A percentile compares a stretch with the other conserved stretches of the same genome.
phyloP scores from a whole-genome alignment of 768 basidiomycete genomes.

The Dentipellis sp. region DNA sequence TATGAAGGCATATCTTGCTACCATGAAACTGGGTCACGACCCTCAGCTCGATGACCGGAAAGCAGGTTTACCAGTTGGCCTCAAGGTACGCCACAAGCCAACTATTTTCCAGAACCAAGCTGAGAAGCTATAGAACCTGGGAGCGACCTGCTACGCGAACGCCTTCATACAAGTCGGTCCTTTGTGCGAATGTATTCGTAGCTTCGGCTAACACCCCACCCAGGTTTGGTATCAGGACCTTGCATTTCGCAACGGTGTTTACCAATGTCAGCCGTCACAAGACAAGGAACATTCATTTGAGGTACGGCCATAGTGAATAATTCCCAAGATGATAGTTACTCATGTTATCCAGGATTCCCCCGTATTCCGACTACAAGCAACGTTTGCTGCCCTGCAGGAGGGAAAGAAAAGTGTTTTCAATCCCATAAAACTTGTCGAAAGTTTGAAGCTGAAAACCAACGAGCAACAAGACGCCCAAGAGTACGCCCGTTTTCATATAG shows the following conservation, averaged over 20 bases:
- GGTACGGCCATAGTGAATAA: slow-evolving; percentile 18
- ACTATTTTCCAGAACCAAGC: neutral
- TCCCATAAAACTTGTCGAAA: slow-evolving; percentile 77
- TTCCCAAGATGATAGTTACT: neutral
- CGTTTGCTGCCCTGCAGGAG: slow-evolving; percentile 80
- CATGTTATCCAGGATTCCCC: slow-evolving; percentile 53
- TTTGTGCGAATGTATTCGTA: neutral
- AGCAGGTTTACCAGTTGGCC: slow-evolving; percentile 49
- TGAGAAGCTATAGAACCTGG: slow-evolving; percentile 63
- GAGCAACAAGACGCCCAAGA: slow-evolving; percentile 98
- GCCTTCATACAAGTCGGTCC: slow-evolving; percentile 74
- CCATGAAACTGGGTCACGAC: slow-evolving; percentile 8
- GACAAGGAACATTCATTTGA: slow-evolving; percentile 36
- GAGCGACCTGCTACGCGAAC: slow-evolving; percentile 96
- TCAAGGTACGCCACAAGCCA: slow-evolving; percentile 44
- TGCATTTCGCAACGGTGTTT: slow-evolving; percentile 77
- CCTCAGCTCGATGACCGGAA: slow-evolving; percentile 7
- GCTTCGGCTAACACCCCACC: slow-evolving; percentile 1
- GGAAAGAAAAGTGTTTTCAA: slow-evolving; percentile 67
- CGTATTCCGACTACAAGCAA: slow-evolving; percentile 68
- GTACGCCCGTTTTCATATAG: slow-evolving; percentile 19
- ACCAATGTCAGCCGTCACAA: slow-evolving; percentile 55
- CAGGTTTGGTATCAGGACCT: slow-evolving; percentile 91
- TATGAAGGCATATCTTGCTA: slow-evolving; percentile 19
- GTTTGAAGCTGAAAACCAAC: slow-evolving; percentile 66